Evolutionary conservation across 371 early-diverging fungal species (phyloP), one percentile per base, ranked within the genome.

Genomic region (Mucor velutinosus): DNA sequence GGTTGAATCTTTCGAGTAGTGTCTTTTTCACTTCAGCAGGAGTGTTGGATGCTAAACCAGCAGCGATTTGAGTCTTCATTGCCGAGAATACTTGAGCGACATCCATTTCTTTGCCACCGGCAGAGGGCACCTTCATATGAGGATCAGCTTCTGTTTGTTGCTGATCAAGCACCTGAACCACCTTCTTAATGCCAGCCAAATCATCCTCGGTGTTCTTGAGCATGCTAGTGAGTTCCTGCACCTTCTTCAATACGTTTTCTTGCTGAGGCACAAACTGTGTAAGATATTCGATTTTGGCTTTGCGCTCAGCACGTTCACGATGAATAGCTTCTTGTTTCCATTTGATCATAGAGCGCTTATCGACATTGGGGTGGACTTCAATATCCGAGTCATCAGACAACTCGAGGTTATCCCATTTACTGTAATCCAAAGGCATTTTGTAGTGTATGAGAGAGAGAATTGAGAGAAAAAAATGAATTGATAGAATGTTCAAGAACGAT

Each of bases 401-500:
- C 76, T 98, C 98, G 51, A 98, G 89, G 62, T 93, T 92, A 78
- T 98, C 97, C 98, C 98, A 98, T 82, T 96, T 96, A 76, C 93
- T 91, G 78, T 97, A 97, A 78, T 90, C 86, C 62, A 93, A 64
- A 65, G 81, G 81, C 81, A 80, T 80, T 10, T 49, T 49, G n/a
- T 49, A 7, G 11, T 49, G n/a, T 49, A 35, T 10, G 8, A 7
- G 4, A n/a, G 1, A 7, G 6, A 21, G n/a, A n/a, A n/a, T n/a
- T n/a, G n/a, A n/a, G n/a, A n/a, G 21, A 49, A 49, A 11, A 8
- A 21, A 47, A 17, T 1, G 19, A 21, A 3, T 21, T 49, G 49
- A 49, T 49, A 49, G 49, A 49, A 49, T 49, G 23, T 49, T 49
- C 49, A 49, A 49, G 49, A 49, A 49, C 19, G 21, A 23, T 49